Evolutionary conservation across 306 rosid species (phyloP).

Genomic region (Arachis hypogaea): DNA sequence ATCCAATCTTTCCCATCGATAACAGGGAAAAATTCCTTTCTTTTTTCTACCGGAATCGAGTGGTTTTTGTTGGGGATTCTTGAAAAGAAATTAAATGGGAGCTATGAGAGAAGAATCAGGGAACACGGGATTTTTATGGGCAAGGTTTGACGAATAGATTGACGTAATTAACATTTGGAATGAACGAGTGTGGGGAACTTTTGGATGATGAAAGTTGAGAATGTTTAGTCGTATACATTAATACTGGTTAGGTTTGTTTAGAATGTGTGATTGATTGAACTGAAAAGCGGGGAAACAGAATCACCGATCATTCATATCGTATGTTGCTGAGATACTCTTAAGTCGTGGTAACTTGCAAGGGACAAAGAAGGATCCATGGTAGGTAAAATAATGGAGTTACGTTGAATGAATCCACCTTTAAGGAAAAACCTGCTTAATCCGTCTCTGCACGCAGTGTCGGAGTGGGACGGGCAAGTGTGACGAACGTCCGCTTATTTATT

Average conservation of each 20-base stretch:
- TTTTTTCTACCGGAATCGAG: background rate
- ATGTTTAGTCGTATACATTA: too few species aligned
- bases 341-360: too few species aligned
- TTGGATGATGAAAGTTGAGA: background rate
- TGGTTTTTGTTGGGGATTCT: constrained; percentile 5
- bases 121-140: background rate
- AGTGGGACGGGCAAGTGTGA: too few species aligned
- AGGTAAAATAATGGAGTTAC: too few species aligned
- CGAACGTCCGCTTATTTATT: too few species aligned
- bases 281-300: background rate
- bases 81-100: background rate
- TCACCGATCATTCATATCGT: background rate
- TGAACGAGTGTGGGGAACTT: background rate
- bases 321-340: background rate
- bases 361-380: too few species aligned
- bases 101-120: background rate
- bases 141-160: background rate
- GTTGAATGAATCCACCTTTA: too few species aligned
- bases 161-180: background rate
- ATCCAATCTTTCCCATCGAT: constrained; percentile 56
- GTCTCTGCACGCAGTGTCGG: too few species aligned
- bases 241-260: background rate
- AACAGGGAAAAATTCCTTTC: too few species aligned
- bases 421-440: too few species aligned
- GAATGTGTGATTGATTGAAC: background rate